phyloP scores from a whole-genome alignment of 805 yeast genomes.

The Cyberlindnera xylosilytica region DNA sequence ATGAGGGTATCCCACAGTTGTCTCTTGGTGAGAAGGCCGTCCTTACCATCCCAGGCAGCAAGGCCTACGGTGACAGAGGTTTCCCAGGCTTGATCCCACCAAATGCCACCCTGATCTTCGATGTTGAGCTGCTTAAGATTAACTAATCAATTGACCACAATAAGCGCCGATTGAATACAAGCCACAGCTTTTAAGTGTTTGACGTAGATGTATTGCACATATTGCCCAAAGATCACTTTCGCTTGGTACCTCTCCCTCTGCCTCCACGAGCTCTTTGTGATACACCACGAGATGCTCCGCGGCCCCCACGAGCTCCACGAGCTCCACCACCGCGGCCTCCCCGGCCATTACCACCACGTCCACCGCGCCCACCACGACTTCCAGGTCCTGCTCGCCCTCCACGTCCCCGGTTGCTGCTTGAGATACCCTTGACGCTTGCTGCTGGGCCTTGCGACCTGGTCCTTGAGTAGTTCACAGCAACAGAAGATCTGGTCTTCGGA shows the following conservation, averaged over 20 bases:
- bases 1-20: conserved; percentile 87
- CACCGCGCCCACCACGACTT: background rate
- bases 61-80: conserved; percentile 93
- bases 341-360: background rate
- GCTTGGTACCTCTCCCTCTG: background rate
- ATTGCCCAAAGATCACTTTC: background rate
- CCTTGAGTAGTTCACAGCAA: background rate
- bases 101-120: conserved; percentile 86
- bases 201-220: no score
- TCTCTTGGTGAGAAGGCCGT: conserved; percentile 92
- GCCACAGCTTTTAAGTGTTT: no score
- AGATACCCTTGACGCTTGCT: background rate
- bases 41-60: conserved; percentile 87
- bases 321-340: background rate
- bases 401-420: background rate
- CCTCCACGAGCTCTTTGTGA: background rate
- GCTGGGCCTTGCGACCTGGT: background rate
- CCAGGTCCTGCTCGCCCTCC: background rate
- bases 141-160: no score
- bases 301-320: background rate
- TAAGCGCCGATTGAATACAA: no score
- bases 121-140: conserved; percentile 63
- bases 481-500: background rate
- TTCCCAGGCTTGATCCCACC: conserved; percentile 97
- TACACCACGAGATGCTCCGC: background rate